Base-by-base conservation (phyloP, 2,329 filamentous ascomycete genomes). In the Pochonia chlamydosporia region DNA sequence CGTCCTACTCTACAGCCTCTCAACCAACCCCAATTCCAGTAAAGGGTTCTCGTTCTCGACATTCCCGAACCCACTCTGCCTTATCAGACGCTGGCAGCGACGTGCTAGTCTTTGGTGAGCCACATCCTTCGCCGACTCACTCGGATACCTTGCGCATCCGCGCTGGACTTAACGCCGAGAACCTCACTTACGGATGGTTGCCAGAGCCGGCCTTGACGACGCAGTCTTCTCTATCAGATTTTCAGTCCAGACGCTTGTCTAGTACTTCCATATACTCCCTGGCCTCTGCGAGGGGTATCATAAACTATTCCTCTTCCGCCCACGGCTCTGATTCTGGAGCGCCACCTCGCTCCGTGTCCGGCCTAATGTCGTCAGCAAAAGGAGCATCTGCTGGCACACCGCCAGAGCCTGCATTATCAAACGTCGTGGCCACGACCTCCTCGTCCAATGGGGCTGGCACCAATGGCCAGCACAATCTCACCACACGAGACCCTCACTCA, bases 221-320 rank as follows among this genome's bases (percentile, higher is more conserved):
- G 35, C 69, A 69, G 44, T 69, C 71, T 18, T 78, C 78, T 11
- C 63, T 72, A 49, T 75, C 75, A 14, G 75, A 78, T 18, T 58
- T 64, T 20, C 71, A 84, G 33, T 72, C 72, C 39, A 85, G 87
- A 58, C 81, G 87, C 43, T 73, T 86, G 61, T 90, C 86, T 21
- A 77, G 85, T 50, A 87, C 84, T 7, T 91, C 87, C 1, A 69
- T 88, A 43, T 85, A 86, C 59, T 89, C 85, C 26, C 67, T 86
- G 21, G 78, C 79, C 39, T 86, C 84, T 5, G 78, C 73, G 45
- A 76, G 76, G 40, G 75, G 73, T 26, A 69, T 73, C 24, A 49
- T 61, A 14, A 61, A 75, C 52, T 75, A 76, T 16, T 70, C 75
- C 26, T 69, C 70, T 16, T 81, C 79, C 44, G 68, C 68, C 18